Percentiles rank a stretch among this genome's conserved stretches.
phyloP scores from a whole-genome alignment of 2,329 filamentous ascomycete genomes.

The Aspergillus sp. region DNA sequence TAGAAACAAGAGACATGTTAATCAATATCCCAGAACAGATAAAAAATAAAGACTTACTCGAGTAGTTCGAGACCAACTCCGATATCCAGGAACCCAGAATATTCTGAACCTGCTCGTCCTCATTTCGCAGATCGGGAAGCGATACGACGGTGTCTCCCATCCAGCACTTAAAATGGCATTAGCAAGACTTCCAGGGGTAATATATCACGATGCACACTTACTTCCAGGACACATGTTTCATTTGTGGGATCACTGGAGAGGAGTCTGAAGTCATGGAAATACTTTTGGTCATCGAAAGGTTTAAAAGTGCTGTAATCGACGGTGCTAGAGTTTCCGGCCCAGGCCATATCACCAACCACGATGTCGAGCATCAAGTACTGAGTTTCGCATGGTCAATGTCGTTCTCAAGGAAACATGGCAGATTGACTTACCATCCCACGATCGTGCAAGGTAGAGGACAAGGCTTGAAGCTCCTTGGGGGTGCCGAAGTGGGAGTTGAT shows the following conservation, averaged over 20 bases:
- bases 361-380: constrained; percentile 62
- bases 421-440: constrained; percentile 47
- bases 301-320: constrained; percentile 56
- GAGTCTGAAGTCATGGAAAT: constrained; percentile 61
- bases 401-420: background rate
- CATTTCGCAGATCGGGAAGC: constrained; percentile 64
- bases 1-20: background rate
- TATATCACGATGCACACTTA: background rate
- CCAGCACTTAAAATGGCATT: constrained; percentile 48
- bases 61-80: constrained; percentile 59
- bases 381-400: background rate
- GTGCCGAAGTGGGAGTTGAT: constrained; percentile 63
- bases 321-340: constrained; percentile 35
- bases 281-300: constrained; percentile 57
- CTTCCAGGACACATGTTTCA: constrained; percentile 41
- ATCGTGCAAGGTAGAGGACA: constrained; percentile 57
- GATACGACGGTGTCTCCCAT: constrained; percentile 53
- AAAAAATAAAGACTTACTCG: constrained; percentile 49
- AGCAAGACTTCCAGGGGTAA: background rate
- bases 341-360: constrained; percentile 59
- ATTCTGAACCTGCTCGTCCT: constrained; percentile 48
- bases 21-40: too few species aligned
- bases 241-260: constrained; percentile 53
- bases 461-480: constrained; percentile 57
- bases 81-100: constrained; percentile 61